Evolutionary conservation across 1,284 basidiomycete genomes (phyloP).

Genomic region (Leccinum subrobustum): DNA sequence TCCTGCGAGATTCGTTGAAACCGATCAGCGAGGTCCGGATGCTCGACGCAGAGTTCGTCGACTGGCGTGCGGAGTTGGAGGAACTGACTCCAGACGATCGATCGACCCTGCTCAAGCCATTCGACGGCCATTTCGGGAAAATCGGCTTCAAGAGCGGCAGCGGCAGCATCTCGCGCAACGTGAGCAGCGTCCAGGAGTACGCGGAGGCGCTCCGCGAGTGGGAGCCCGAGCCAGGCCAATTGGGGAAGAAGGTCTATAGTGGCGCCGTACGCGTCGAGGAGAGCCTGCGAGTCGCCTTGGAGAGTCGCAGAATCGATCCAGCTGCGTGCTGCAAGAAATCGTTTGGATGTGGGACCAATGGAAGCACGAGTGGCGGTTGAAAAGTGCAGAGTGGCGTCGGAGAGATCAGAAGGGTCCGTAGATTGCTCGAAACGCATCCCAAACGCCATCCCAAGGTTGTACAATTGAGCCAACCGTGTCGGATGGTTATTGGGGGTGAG

Average conservation of each 20-base stretch:
- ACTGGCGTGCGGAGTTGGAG: not conserved
- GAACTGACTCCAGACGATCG: not conserved
- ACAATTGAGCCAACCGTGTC: not conserved
- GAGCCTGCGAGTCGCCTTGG: not conserved
- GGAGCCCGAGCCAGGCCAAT: constrained; percentile 6
- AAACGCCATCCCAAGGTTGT: not conserved
- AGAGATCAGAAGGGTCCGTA: not conserved
- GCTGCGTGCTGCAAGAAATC: not conserved
- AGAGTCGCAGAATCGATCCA: not conserved
- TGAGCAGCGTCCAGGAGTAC: not conserved
- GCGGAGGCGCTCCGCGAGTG: not conserved
- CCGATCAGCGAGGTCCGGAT: not conserved
- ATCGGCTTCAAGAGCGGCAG: not conserved
- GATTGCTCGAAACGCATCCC: not conserved
- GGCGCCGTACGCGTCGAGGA: not conserved
- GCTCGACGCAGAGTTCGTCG: not conserved
- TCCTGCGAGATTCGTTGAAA: not conserved
- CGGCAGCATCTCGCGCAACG: not conserved
- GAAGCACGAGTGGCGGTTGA: not conserved
- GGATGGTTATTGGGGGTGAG: not conserved
- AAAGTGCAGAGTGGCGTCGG: not conserved
- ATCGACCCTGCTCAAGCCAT: not conserved
- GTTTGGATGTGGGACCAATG: not conserved
- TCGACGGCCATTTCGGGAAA: not conserved
- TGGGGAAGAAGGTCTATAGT: constrained; percentile 2